phyloP scores from a whole-genome alignment of 805 yeast genomes.

The Myxozyma kluyveri region DNA sequence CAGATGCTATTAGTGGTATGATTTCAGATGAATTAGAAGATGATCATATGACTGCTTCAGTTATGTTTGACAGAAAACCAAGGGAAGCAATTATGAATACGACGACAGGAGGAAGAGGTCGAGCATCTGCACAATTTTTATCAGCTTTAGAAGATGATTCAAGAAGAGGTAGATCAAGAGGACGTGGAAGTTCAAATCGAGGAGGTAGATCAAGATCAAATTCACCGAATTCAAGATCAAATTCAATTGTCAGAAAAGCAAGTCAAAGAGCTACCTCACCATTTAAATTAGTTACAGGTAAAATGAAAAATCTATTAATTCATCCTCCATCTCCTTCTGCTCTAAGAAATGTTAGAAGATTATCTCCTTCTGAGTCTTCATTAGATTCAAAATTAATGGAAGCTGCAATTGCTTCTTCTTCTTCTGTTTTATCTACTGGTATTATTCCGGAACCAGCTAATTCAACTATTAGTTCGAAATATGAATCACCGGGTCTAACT shows the following conservation, averaged over 20 bases:
- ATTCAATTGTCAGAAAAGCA: background rate
- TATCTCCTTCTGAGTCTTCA: background rate
- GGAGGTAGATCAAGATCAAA: background rate
- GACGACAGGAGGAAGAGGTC: constrained; percentile 6
- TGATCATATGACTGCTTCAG: constrained; percentile 5
- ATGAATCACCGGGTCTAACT: too few species aligned
- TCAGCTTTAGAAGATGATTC: background rate
- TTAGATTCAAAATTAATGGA: too few species aligned
- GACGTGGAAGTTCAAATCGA: background rate
- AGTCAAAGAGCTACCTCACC: background rate
- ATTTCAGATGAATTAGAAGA: constrained; percentile 13
- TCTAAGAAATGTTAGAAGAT: constrained; percentile 13
- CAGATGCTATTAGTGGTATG: too few species aligned
- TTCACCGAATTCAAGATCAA: background rate
- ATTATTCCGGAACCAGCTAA: too few species aligned
- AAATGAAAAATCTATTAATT: background rate
- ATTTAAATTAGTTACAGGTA: background rate
- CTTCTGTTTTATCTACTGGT: too few species aligned
- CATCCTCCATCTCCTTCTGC: constrained; percentile 8
- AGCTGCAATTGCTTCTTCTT: too few species aligned
- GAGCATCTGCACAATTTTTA: background rate
- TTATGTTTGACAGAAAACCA: background rate
- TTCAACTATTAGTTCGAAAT: too few species aligned
- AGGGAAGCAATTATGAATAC: constrained; percentile 14
- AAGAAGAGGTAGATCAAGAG: background rate